A percentile compares a stretch with the other conserved stretches of the same genome.
Conservation (phyloP, 163 green algal genomes). For the Scenedesmus sp. region DNA sequence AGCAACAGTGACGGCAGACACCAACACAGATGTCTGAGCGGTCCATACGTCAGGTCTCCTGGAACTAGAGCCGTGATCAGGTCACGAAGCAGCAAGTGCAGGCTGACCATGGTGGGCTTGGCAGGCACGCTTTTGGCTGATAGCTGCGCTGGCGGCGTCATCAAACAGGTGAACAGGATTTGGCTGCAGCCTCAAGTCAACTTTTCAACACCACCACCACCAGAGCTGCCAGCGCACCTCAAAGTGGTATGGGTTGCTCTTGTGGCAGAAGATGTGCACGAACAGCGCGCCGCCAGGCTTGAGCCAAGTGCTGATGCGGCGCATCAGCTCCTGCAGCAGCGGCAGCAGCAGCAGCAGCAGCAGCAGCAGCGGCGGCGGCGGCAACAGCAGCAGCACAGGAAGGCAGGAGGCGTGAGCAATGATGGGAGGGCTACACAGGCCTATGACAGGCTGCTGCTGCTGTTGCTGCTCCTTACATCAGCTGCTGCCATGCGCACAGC, state of each 20-base stretch:
- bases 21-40: not conserved
- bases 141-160: not conserved
- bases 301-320: slow-evolving; percentile 84
- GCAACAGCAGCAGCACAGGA: not conserved
- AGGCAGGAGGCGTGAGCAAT: no score
- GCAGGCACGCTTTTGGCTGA: not conserved
- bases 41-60: no score
- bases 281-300: slow-evolving; percentile 87
- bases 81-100: no score
- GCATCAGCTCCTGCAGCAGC: slow-evolving; percentile 73
- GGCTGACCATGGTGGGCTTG: not conserved
- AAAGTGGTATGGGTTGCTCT: slow-evolving; percentile 88
- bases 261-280: slow-evolving; percentile 95
- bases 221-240: slow-evolving; percentile 61
- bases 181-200: no score
- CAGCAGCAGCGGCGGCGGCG: not conserved
- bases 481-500: no score
- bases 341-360: not conserved
- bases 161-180: not conserved
- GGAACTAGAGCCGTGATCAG: no score
- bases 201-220: not conserved
- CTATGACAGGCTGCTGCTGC: no score
- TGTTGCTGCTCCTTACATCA: no score
- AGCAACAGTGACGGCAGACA: not conserved
- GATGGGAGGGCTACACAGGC: no score